Evolutionary conservation across 306 rosid genomes (phyloP), one percentile per base, ranked within the genome.

Genomic region (Sechiopsis laciniata): DNA sequence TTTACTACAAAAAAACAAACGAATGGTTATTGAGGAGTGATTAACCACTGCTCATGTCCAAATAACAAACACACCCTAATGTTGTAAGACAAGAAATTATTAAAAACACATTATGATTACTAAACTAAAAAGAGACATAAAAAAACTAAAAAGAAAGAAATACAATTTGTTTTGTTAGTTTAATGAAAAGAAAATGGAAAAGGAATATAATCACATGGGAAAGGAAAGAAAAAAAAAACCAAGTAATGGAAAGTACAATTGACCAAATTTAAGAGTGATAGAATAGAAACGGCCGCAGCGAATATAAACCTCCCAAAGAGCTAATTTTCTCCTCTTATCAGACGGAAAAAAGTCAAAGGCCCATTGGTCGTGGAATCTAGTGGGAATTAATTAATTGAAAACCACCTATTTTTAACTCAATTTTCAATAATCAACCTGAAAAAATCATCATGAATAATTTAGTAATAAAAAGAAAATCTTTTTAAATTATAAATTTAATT

Each of bases 271-370:
- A 10, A 35, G 11, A 63, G 9, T 32, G 19, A n/a, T 17, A 16
- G 12, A 9, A 20, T 52, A 54, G 10, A 10, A 54, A 72, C 32
- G 63, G 6, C 42, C 75, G 3, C 32, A 72, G 29, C 4, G 10
- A 7, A 54, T 26, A 19, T 5, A 54, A 54, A 54, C 52, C 45
- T 12, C n/a, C 37, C 5, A 32, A 32, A 32, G 37, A 32, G 37
- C 37, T 1, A 32, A 32, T 32, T 32, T 32, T 32, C 37, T 32
- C 37, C 5, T 32, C 37, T 32, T 32, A 32, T 32, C 52, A 54
- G 42, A 55, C 58, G 32, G 61, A n/a, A 3, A 55, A 72, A 72
- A 72, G 75, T 72, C 75, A 72, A 72, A 72, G n/a, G 63, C 35
- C 64, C 64, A 72, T 54, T 32, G 75, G 50, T 72, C 32, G 32